Conservation (phyloP, 1,284 basidiomycete genomes). For the Trichosporon faecale region DNA sequence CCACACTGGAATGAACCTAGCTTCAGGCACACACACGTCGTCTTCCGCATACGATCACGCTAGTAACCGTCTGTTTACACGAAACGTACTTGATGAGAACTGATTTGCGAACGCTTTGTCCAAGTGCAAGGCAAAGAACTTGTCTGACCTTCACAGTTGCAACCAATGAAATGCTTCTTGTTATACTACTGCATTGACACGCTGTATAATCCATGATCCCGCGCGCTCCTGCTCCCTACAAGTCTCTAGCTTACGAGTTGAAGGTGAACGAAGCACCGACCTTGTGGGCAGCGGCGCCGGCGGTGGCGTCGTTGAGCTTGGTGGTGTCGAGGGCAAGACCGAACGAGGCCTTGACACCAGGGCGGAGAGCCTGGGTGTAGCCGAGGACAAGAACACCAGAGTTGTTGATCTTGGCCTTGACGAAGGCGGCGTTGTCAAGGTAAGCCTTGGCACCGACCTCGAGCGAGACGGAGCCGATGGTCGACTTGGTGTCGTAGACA, state of each 20-base stretch:
- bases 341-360: constrained; percentile 92
- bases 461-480: constrained; percentile 80
- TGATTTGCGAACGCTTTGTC: too few relatives aligned
- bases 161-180: background rate
- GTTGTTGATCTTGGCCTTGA: constrained; percentile 99
- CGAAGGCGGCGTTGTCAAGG: constrained; percentile 77
- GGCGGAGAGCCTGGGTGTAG: constrained; percentile 87
- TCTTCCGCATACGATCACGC: background rate
- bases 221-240: constrained; percentile 5
- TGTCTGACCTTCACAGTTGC: too few relatives aligned
- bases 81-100: background rate
- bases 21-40: background rate
- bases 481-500: constrained; percentile 90
- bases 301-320: constrained; percentile 67
- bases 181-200: constrained; percentile 11
- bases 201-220: constrained; percentile 12
- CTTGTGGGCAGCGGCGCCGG: constrained; percentile 57
- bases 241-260: constrained; percentile 50
- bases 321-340: constrained; percentile 89
- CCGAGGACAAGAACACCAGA: constrained; percentile 82
- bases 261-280: constrained; percentile 59
- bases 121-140: too few relatives aligned
- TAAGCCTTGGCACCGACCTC: constrained; percentile 93
- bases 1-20: background rate
- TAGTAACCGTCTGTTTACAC: background rate